These are phyloP conservation scores for Cadophora malorum DNA, from an alignment of 2,329 filamentous ascomycete genomes.

Conservation along the genomic window DNA sequence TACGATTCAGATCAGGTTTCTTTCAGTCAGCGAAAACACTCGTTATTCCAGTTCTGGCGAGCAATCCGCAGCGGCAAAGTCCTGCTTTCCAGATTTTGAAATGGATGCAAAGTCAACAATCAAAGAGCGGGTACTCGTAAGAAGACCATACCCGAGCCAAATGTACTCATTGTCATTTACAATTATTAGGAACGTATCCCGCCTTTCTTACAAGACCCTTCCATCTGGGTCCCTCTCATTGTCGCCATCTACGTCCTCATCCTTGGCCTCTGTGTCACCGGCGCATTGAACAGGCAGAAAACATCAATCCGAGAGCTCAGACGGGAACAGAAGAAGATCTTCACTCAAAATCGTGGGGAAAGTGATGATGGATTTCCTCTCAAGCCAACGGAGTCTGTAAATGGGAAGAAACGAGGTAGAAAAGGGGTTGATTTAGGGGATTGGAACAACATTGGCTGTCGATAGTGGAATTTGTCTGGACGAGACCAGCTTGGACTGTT, in stretches of 20 bases:
- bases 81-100: background rate
- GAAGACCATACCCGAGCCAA: background rate
- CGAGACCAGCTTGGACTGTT: background rate
- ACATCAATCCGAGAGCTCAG: constrained; percentile 20
- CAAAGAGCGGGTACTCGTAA: constrained; percentile 10
- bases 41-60: background rate
- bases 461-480: background rate
- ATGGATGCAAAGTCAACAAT: constrained; percentile 1
- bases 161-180: background rate
- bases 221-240: constrained; percentile 27
- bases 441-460: constrained; percentile 17
- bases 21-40: background rate
- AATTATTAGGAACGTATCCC: constrained; percentile 18
- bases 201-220: constrained; percentile 22
- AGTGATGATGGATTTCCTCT: background rate
- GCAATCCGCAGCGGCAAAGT: background rate
- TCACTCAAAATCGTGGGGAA: background rate
- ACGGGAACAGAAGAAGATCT: constrained; percentile 22
- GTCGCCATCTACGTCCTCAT: constrained; percentile 30
- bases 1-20: background rate
- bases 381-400: background rate
- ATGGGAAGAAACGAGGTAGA: constrained; percentile 1
- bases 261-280: constrained; percentile 29
- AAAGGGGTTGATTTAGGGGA: background rate
- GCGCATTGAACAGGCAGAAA: constrained; percentile 26